Percentiles rank a stretch among this genome's conserved stretches.
phyloP scores from a whole-genome alignment of 108 stramenopile species.

The Fragilariopsis cylindrus region DNA sequence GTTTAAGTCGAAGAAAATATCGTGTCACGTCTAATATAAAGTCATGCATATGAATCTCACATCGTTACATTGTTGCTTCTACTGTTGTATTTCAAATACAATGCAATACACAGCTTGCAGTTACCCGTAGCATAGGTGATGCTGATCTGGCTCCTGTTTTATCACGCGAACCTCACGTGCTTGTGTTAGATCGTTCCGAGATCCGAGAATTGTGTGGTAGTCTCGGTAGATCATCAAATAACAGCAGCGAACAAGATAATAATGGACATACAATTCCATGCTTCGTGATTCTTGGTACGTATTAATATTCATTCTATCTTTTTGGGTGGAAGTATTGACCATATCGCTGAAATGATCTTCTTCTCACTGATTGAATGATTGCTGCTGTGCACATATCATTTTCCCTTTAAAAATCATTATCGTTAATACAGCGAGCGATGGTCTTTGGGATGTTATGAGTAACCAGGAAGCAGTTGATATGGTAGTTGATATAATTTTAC shows the following conservation, averaged over 20 bases:
- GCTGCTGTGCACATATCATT: background rate
- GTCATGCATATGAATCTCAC: no score
- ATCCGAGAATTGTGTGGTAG: constrained; percentile 42
- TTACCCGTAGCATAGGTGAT: constrained; percentile 89
- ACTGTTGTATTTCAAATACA: no score
- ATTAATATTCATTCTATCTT: background rate
- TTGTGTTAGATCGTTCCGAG: constrained; percentile 52
- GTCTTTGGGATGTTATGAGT: constrained; percentile 92
- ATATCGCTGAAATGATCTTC: no score
- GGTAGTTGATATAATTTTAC: constrained; percentile 45
- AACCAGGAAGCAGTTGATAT: constrained; percentile 89
- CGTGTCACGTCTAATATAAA: no score
- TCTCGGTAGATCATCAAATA: background rate
- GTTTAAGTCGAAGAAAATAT: no score
- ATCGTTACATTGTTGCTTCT: no score
- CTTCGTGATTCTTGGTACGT: constrained; percentile 72
- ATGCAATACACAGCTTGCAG: constrained; percentile 45
- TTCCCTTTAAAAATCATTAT: background rate
- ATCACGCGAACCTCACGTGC: constrained; percentile 72
- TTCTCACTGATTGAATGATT: no score
- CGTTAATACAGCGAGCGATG: constrained; percentile 74
- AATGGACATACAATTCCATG: constrained; percentile 39
- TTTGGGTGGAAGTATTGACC: no score
- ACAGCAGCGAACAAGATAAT: background rate
- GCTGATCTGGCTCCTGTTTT: constrained; percentile 52